A percentile compares a stretch with the other conserved stretches of the same genome.
Evolutionary conservation across 257 asterid species (phyloP).

Genomic region (Primulina huaijiensis): DNA sequence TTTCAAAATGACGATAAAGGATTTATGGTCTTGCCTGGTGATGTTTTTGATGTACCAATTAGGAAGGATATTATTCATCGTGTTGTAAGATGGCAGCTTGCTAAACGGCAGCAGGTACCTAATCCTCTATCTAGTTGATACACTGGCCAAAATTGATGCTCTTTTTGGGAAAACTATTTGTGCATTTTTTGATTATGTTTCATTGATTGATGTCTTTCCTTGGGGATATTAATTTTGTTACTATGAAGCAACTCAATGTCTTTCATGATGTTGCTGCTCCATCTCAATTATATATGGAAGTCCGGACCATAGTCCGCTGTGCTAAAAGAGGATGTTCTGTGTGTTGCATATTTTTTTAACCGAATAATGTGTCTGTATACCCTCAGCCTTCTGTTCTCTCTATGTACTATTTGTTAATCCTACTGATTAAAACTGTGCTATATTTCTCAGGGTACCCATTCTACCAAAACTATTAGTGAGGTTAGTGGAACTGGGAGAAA

Average conservation of each 20-base stretch:
- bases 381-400: background rate
- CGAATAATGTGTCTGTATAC: background rate
- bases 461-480: constrained; percentile 88
- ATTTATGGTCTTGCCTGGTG: constrained; percentile 81
- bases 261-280: background rate
- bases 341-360: background rate
- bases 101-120: constrained; percentile 62
- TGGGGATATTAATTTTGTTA: background rate
- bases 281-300: background rate
- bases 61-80: constrained; percentile 92
- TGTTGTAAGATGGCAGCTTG: constrained; percentile 55
- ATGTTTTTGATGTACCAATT: constrained; percentile 70
- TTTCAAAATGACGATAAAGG: constrained; percentile 81
- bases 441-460: constrained; percentile 76
- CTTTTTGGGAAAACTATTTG: background rate
- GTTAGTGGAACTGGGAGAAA: constrained; percentile 96
- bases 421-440: constrained; percentile 13
- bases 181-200: background rate
- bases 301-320: background rate
- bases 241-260: background rate
- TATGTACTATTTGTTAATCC: background rate
- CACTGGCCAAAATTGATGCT: background rate
- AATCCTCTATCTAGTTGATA: constrained; percentile 16
- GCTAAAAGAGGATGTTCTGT: background rate
- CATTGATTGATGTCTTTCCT: background rate